These are phyloP conservation scores for Echinosophora koreensis DNA, from an alignment of 306 rosid genomes.

Conservation along the genomic window DNA sequence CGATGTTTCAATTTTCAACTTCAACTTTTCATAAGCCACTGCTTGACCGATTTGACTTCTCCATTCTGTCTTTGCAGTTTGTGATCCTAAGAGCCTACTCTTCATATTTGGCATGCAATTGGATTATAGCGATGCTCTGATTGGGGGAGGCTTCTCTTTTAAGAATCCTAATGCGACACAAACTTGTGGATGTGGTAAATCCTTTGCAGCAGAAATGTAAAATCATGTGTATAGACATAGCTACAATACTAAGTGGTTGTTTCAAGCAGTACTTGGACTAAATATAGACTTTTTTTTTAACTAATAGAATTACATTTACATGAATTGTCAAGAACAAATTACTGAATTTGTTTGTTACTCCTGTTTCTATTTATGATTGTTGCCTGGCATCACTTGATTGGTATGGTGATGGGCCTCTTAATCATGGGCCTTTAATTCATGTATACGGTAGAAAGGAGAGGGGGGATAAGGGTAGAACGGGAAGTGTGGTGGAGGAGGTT, in stretches of 20 bases:
- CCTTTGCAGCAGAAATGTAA: slow-evolving; percentile 90
- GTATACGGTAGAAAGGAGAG: neutral
- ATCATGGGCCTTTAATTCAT: neutral
- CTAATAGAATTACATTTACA: slow-evolving; percentile 24
- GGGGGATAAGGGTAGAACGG: too few species aligned
- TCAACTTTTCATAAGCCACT: neutral
- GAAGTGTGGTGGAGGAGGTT: too few species aligned
- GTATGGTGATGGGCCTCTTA: neutral
- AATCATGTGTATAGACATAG: slow-evolving; percentile 49
- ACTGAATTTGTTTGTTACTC: slow-evolving; percentile 23
- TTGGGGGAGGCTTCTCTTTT: slow-evolving; percentile 96
- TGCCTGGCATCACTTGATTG: slow-evolving; percentile 18
- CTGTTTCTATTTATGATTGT: slow-evolving; percentile 17
- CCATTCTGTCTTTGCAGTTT: slow-evolving; percentile 63
- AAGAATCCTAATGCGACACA: slow-evolving; percentile 96
- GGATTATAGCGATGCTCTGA: slow-evolving; percentile 95
- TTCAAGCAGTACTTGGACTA: slow-evolving; percentile 37
- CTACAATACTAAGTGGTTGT: slow-evolving; percentile 30
- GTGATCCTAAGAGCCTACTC: slow-evolving; percentile 97
- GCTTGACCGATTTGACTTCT: slow-evolving; percentile 28
- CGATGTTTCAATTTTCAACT: neutral
- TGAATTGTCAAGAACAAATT: neutral
- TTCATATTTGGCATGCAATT: slow-evolving; percentile 94
- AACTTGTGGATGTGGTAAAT: slow-evolving; percentile 99
- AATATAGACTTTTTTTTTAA: slow-evolving; percentile 29